phyloP scores from a whole-genome alignment of 2,329 filamentous ascomycete species.

The Arthroderma sp. region DNA sequence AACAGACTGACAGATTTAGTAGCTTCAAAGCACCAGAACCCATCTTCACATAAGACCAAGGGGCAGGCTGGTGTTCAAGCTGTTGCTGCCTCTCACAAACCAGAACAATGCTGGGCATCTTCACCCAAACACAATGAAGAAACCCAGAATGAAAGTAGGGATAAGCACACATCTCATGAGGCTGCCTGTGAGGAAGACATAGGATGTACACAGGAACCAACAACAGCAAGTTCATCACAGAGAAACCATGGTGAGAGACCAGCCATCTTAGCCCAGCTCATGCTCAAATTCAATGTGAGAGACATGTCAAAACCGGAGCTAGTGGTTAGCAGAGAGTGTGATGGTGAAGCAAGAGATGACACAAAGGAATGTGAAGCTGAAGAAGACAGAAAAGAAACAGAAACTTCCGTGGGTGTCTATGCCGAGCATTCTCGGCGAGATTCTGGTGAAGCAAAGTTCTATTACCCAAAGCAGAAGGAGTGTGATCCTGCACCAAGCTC shows the following conservation, averaged over 20 bases:
- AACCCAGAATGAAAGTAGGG: too few species aligned
- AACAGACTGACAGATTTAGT: too few species aligned
- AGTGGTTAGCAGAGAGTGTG: not conserved
- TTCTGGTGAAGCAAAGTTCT: not conserved
- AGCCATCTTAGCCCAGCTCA: constrained; percentile 6
- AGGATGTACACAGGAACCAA: too few species aligned
- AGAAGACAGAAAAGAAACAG: not conserved
- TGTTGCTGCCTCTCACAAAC: too few species aligned
- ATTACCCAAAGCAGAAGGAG: not conserved
- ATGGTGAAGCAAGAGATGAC: not conserved
- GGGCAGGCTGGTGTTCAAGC: too few species aligned
- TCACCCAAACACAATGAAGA: too few species aligned
- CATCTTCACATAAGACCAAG: too few species aligned
- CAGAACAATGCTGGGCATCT: too few species aligned
- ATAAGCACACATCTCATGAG: too few species aligned
- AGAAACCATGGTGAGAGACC: not conserved
- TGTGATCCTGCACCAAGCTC: not conserved
- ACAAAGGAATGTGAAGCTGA: not conserved
- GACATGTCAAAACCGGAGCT: constrained; percentile 1
- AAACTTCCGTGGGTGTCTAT: not conserved
- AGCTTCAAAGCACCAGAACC: too few species aligned
- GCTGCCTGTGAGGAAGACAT: too few species aligned
- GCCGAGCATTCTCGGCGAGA: not conserved
- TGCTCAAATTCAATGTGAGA: constrained; percentile 6
- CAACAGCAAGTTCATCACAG: too few species aligned